phyloP scores from a whole-genome alignment of 345 rosid species.

The Durio zibethinus region DNA sequence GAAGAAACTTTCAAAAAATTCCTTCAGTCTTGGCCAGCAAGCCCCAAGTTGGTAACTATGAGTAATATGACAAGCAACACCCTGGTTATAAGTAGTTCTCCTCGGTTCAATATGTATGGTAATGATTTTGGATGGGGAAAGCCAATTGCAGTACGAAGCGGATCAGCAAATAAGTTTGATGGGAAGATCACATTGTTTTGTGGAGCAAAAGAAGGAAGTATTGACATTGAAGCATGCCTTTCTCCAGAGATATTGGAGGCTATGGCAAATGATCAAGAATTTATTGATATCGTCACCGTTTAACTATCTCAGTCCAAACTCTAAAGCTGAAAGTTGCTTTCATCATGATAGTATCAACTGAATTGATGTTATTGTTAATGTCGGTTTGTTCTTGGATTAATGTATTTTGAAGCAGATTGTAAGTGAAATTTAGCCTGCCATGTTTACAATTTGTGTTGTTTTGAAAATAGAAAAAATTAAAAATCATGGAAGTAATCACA shows the following conservation, averaged over 20 bases:
- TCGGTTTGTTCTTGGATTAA: too few species aligned
- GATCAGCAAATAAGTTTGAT: constrained; percentile 14
- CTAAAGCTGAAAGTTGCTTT: not conserved
- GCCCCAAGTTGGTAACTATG: not conserved
- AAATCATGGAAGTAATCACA: too few species aligned
- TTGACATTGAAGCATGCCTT: constrained; percentile 24
- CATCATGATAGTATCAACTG: not conserved
- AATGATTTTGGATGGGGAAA: constrained; percentile 44
- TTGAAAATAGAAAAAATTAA: not conserved
- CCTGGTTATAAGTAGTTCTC: constrained; percentile 25
- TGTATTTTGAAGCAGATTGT: not conserved
- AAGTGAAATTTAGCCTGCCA: not conserved
- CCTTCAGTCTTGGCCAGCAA: not conserved
- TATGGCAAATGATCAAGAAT: constrained; percentile 25
- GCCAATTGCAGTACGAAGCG: constrained; percentile 27
- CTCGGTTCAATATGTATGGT: constrained; percentile 36
- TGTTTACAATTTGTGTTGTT: not conserved
- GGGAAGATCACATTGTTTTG: constrained; percentile 25
- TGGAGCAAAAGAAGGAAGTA: constrained; percentile 21
- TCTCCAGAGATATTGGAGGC: not conserved
- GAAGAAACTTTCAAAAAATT: constrained; percentile 5
- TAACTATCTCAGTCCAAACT: not conserved
- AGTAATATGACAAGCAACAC: too few species aligned
- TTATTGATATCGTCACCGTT: constrained; percentile 16
- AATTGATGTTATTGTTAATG: not conserved